Conservation (phyloP, 441 rosid species). For the Croton laevigatus region DNA sequence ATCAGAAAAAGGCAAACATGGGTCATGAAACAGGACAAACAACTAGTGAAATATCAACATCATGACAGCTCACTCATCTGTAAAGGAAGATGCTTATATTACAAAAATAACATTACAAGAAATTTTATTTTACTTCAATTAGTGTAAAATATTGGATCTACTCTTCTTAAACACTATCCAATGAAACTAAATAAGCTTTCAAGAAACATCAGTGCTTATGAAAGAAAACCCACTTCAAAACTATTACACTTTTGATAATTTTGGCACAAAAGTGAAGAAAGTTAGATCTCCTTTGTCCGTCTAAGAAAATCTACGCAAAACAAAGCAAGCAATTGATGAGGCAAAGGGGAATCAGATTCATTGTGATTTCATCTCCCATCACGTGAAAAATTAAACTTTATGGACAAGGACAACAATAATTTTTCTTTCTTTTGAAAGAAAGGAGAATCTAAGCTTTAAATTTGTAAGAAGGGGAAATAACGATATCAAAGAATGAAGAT, state of each 20-base stretch:
- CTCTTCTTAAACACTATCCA: constrained; percentile 8
- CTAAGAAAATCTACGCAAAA: neutral
- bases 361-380: constrained; percentile 2
- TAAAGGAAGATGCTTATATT: neutral
- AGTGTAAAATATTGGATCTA: constrained; percentile 11
- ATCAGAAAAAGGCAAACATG: neutral
- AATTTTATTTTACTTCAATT: neutral
- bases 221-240: constrained; percentile 20
- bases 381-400: neutral
- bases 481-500: neutral
- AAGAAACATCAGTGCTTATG: constrained; percentile 2
- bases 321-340: neutral
- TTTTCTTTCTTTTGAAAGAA: neutral
- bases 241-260: neutral
- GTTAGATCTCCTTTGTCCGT: neutral
- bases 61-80: constrained; percentile 33
- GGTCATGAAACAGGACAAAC: constrained; percentile 16
- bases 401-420: neutral
- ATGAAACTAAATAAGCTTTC: neutral
- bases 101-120: neutral
- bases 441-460: neutral
- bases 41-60: constrained; percentile 29
- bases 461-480: neutral
- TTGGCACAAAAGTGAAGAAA: neutral
- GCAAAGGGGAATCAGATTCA: constrained; percentile 2